Evolutionary conservation across 2,329 filamentous ascomycete species (phyloP).

Genomic region (Penicillium nordicum): DNA sequence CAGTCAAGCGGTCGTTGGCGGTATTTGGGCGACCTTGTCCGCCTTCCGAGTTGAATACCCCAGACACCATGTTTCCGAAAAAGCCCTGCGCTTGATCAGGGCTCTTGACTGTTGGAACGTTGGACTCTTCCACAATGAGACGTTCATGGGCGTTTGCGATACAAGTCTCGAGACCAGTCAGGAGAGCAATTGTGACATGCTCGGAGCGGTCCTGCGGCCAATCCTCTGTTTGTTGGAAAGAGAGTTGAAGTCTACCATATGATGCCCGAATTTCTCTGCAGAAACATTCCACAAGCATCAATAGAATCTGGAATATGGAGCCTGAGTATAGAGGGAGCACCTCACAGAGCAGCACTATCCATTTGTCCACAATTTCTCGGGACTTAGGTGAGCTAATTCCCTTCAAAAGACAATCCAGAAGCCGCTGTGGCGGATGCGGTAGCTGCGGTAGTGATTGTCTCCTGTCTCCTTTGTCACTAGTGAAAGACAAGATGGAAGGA

Average conservation of each 20-base stretch:
- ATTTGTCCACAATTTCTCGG: slow-evolving; percentile 79
- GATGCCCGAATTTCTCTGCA: slow-evolving; percentile 71
- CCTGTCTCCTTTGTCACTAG: slow-evolving; percentile 45
- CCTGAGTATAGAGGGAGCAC: slow-evolving; percentile 80
- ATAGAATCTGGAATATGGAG: slow-evolving; percentile 82
- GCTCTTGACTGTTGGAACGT: slow-evolving; percentile 65
- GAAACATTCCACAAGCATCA: slow-evolving; percentile 86
- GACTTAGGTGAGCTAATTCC: slow-evolving; percentile 74
- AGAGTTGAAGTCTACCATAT: slow-evolving; percentile 65
- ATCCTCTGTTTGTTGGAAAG: slow-evolving; percentile 41
- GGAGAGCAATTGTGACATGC: slow-evolving; percentile 65
- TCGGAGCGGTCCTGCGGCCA: slow-evolving; percentile 53
- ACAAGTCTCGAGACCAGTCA: slow-evolving; percentile 91
- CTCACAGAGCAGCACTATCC: slow-evolving; percentile 81
- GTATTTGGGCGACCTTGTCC: slow-evolving; percentile 74
- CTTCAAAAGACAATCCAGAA: slow-evolving; percentile 74
- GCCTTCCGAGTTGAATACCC: slow-evolving; percentile 77
- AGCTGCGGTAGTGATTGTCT: slow-evolving; percentile 30
- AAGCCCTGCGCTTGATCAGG: slow-evolving; percentile 82
- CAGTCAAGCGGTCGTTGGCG: slow-evolving; percentile 90
- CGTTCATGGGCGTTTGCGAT: slow-evolving; percentile 83
- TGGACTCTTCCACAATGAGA: slow-evolving; percentile 71
- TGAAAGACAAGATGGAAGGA: slow-evolving; percentile 45
- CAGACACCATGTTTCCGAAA: slow-evolving; percentile 91
- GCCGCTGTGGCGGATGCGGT: slow-evolving; percentile 57